Percentiles rank a stretch among this genome's conserved stretches.
Conservation (phyloP, 1,139 yeast genomes). For the Saccharomycopsis crataegensis region DNA sequence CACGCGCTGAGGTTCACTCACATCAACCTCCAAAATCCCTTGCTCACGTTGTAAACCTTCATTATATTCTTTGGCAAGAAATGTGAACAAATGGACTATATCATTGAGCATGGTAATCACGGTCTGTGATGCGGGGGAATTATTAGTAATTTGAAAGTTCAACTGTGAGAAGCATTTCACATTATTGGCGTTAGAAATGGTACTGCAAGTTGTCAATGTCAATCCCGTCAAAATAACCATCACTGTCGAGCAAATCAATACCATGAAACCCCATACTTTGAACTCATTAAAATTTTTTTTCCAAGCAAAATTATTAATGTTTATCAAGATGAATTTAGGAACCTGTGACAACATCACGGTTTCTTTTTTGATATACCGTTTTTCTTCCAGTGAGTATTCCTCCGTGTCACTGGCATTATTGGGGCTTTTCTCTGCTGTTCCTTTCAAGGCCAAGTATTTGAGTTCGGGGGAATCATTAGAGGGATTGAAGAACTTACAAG, state of each 20-base stretch:
- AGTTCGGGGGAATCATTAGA: background rate
- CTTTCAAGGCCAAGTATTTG: too few species aligned
- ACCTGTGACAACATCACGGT: too few species aligned
- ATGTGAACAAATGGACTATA: slow-evolving; percentile 45
- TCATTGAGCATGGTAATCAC: slow-evolving; percentile 39
- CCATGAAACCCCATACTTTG: background rate
- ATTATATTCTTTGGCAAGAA: slow-evolving; percentile 39
- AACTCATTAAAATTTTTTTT: too few species aligned
- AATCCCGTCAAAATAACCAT: background rate
- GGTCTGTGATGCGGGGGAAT: slow-evolving; percentile 31
- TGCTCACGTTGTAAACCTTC: background rate
- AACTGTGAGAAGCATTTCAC: slow-evolving; percentile 39
- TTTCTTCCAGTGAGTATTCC: too few species aligned
- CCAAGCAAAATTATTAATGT: too few species aligned
- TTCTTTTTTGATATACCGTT: too few species aligned
- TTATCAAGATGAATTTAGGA: too few species aligned
- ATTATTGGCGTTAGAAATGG: background rate
- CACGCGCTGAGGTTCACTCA: too few species aligned
- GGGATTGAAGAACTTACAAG: background rate
- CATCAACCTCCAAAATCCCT: too few species aligned
- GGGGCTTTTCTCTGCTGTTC: too few species aligned
- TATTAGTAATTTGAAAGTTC: slow-evolving; percentile 34
- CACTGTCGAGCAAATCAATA: background rate
- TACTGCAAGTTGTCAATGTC: slow-evolving; percentile 3
- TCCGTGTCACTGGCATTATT: too few species aligned